These are phyloP conservation scores for Dalbergia cultrata DNA, from an alignment of 306 rosid species.

Conservation along the genomic window DNA sequence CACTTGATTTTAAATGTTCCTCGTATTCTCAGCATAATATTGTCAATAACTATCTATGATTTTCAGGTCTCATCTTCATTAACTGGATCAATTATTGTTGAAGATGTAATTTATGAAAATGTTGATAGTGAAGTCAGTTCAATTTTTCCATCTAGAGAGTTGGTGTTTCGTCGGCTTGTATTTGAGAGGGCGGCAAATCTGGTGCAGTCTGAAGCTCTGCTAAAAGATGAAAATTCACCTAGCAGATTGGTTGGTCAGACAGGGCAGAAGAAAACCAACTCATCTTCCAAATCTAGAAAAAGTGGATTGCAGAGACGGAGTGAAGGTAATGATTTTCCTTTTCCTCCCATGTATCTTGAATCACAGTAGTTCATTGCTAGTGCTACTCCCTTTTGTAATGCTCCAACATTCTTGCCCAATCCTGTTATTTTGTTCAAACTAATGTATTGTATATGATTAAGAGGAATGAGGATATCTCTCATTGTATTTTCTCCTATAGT, in stretches of 20 bases:
- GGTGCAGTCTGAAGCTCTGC: constrained; percentile 96
- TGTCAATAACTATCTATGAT: constrained; percentile 43
- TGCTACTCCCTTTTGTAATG: background rate
- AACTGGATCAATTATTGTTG: constrained; percentile 85
- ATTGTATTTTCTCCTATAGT: constrained; percentile 22
- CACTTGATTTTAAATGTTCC: constrained; percentile 30
- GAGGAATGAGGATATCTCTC: constrained; percentile 17
- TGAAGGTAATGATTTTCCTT: constrained; percentile 58
- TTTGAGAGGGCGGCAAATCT: constrained; percentile 87
- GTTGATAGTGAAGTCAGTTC: constrained; percentile 61
- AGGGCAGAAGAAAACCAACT: constrained; percentile 62
- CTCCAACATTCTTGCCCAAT: constrained; percentile 9
- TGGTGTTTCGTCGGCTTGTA: constrained; percentile 88
- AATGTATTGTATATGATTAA: constrained; percentile 28
- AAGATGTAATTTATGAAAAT: constrained; percentile 89
- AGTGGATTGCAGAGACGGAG: constrained; percentile 58
- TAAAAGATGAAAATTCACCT: constrained; percentile 56
- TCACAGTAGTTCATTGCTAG: constrained; percentile 23
- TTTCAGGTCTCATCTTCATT: constrained; percentile 81
- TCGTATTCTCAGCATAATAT: constrained; percentile 36
- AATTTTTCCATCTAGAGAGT: constrained; percentile 71
- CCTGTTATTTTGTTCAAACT: constrained; percentile 24
- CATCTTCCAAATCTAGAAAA: constrained; percentile 75
- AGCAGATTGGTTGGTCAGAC: constrained; percentile 53
- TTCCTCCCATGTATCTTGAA: constrained; percentile 20